Evolutionary conservation across 2,329 filamentous ascomycete species (phyloP), one percentile per base, ranked within the genome.

Genomic region (Colletotrichum truncatum): DNA sequence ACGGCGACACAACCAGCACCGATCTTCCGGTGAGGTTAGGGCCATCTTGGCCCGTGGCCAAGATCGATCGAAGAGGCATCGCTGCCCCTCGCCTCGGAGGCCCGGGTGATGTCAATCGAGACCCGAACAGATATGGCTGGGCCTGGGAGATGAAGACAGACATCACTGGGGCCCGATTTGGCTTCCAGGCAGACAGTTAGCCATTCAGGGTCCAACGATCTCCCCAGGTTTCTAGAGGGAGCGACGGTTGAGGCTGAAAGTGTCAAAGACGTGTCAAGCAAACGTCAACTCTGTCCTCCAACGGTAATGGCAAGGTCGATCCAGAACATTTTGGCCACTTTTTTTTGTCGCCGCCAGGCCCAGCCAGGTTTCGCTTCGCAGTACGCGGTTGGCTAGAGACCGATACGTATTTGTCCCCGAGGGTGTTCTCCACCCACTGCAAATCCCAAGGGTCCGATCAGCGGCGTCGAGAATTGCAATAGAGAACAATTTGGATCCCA

Each of bases 401-500:
- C 39, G 53, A 45, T 56, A 56, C 53, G 39, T 56, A 26, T 45
- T 18, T 28, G 26, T 45, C 26, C 23, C 38, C 36, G n/a, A 30
- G 14, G 23, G 25, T 21, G 23, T 38, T 48, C 56, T 16, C 56
- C 62, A 65, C 57, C 26, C 28, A 36, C 39, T 34, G 57, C 56
- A 14, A 26, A 46, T 53, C 45, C 21, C 25, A 41, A 62, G 62
- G 56, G 62, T 65, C 62, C 48, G 56, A 65, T 65, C 56, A 30
- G 62, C 62, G 48, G 38, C 61, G 56, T 61, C 61, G 21, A 60
- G 39, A 61, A 49, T 32, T 16, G 21, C n/a, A n/a, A n/a, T 10
- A 45, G 34, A 51, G 46, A 36, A 53, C 45, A 26, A 16, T 6
- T 11, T 28, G 14, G 21, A 18, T 16, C 6, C 18, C n/a, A n/a